Base-by-base conservation (phyloP, 371 early-diverging fungal species). In the Circinella umbellata region DNA sequence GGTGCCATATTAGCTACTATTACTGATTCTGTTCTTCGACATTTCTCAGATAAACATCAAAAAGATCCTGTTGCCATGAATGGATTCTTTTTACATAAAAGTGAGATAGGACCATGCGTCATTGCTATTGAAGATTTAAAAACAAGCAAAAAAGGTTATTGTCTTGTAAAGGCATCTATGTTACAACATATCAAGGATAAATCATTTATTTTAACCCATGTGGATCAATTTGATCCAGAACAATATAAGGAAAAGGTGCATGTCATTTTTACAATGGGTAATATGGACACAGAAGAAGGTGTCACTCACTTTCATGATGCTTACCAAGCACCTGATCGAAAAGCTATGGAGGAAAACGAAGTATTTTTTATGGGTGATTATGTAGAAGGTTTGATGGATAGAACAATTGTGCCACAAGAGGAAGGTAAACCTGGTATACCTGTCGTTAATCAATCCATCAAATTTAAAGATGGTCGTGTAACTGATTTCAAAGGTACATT, bases 61-160 rank as follows among this genome's bases (percentile, higher is more conserved):
- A 66, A 61, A 6, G 80, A 83, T 54, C 81, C 81, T 6, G 60
- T 83, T 42, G 76, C 84, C 3, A 38, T 83, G 60, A 83, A 83
- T 42, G 65, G 71, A 18, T 83, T 83, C 60, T 83, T 72, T 57
- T 68, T 80, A n/a, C 74, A 67, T 60, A 83, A 83, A 39, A 78
- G 75, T 7, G 53, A 65, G 0, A 53, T 70, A 1, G 77, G 74
- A 1, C 70, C 75, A 34, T 59, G 70, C 17, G 61, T 83, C 47
- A 38, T 83, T 11, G 84, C 81, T 39, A 73, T 83, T 14, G 63
- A 73, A 14, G 77, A 78, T 38, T 48, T 81, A 13, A 83, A 83
- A 64, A 71, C 68, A 66, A 78, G 78, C 49, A 63, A 60, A 3
- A 80, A 76, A 27, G 84, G 84, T 17, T 83, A 83, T 46, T 79